Evolutionary conservation across 257 asterid species (phyloP).

Genomic region (Capsicum chinense): DNA sequence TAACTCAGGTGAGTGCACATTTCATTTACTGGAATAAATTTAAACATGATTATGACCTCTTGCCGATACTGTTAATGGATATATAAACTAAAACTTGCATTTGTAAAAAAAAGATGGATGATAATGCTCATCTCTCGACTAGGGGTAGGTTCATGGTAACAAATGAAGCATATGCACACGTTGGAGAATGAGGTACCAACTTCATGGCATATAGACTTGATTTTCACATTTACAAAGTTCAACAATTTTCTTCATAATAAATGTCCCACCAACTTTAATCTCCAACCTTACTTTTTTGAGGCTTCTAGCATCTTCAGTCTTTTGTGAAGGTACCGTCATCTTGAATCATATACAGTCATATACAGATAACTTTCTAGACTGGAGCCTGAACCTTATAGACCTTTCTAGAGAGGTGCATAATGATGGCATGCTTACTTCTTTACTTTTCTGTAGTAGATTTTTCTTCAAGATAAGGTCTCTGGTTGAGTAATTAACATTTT

Average conservation of each 20-base stretch:
- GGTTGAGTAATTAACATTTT: too few species aligned
- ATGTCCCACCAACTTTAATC: too few species aligned
- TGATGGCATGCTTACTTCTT: too few species aligned
- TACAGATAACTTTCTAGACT: too few species aligned
- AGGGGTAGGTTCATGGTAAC: not conserved
- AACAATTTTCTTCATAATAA: not conserved
- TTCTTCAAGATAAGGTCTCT: too few species aligned
- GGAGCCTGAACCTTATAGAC: too few species aligned
- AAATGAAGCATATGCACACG: not conserved
- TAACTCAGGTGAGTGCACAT: constrained; percentile 57
- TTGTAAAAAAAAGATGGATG: constrained; percentile 5
- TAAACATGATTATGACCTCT: constrained; percentile 24
- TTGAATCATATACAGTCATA: too few species aligned
- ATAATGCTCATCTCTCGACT: not conserved
- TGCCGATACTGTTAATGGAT: not conserved
- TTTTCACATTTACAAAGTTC: not conserved
- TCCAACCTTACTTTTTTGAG: too few species aligned
- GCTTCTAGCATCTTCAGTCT: too few species aligned
- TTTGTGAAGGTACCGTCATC: too few species aligned
- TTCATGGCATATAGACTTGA: constrained; percentile 26
- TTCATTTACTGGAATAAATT: not conserved
- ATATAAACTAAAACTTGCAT: constrained; percentile 12
- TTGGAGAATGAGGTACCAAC: not conserved
- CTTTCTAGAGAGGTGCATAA: too few species aligned
- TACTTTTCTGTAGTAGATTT: too few species aligned